phyloP scores from a whole-genome alignment of 805 yeast genomes.

The Myxozyma udenii region DNA sequence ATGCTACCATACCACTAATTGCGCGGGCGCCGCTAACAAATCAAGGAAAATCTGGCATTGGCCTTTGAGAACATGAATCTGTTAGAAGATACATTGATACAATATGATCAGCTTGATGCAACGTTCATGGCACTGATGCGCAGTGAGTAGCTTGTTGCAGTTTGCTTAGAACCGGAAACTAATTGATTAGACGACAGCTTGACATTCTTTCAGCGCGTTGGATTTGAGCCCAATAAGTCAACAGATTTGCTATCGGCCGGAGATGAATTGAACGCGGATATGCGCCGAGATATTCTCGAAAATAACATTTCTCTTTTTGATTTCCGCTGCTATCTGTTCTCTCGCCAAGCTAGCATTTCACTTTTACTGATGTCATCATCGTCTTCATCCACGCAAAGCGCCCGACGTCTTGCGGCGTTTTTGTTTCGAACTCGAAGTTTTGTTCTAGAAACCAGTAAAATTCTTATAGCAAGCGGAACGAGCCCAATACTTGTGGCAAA shows the following conservation, averaged over 20 bases:
- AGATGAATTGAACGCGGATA: slow-evolving; percentile 26
- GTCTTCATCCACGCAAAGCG: slow-evolving; percentile 35
- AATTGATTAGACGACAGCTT: slow-evolving; percentile 31
- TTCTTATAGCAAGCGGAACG: slow-evolving; percentile 31
- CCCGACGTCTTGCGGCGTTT: slow-evolving; percentile 37
- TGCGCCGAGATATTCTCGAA: slow-evolving; percentile 37
- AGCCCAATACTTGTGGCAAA: slow-evolving; percentile 32
- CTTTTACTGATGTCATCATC: slow-evolving; percentile 35
- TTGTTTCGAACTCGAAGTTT: slow-evolving; percentile 40
- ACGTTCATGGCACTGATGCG: slow-evolving; percentile 34
- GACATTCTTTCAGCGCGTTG: slow-evolving; percentile 35
- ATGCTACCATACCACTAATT: too few relatives aligned
- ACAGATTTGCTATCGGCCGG: slow-evolving; percentile 22
- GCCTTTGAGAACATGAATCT: slow-evolving; percentile 55
- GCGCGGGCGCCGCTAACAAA: too few relatives aligned
- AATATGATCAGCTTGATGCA: slow-evolving; percentile 48
- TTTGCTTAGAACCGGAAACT: not conserved
- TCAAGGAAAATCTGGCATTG: slow-evolving; percentile 50
- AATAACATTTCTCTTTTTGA: slow-evolving; percentile 42
- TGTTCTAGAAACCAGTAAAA: slow-evolving; percentile 42
- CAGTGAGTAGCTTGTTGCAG: slow-evolving; percentile 1
- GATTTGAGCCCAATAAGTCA: slow-evolving; percentile 31
- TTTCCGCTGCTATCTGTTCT: slow-evolving; percentile 40
- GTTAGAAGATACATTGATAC: slow-evolving; percentile 56
- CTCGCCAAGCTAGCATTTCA: slow-evolving; percentile 39